Percentiles rank a stretch among this genome's conserved stretches.
phyloP scores from a whole-genome alignment of 2,329 filamentous ascomycete species.

The Canariomyces notabilis region DNA sequence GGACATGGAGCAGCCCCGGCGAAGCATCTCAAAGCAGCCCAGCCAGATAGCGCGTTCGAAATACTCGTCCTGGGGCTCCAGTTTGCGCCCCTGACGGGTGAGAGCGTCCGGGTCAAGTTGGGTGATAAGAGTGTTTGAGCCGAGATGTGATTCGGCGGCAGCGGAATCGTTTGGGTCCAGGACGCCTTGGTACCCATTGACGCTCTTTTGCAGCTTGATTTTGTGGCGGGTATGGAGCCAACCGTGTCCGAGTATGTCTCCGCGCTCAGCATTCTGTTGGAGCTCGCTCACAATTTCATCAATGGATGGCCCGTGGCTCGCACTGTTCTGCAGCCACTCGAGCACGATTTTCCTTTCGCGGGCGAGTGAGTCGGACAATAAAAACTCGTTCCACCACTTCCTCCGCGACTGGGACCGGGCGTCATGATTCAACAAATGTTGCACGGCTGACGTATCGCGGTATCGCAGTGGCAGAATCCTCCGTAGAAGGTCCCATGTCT shows the following conservation, averaged over 20 bases:
- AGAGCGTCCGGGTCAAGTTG: constrained; percentile 88
- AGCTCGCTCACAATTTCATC: constrained; percentile 71
- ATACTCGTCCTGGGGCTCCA: constrained; percentile 79
- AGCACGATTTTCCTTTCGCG: constrained; percentile 75
- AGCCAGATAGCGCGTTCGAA: constrained; percentile 90
- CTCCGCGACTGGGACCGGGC: constrained; percentile 24
- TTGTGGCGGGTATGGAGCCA: constrained; percentile 88
- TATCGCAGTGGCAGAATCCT: constrained; percentile 69
- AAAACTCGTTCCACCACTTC: constrained; percentile 63
- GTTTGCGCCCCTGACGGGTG: constrained; percentile 68
- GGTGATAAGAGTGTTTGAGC: constrained; percentile 62
- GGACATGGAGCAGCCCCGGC: constrained; percentile 69
- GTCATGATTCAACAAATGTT: constrained; percentile 19
- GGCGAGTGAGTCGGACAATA: constrained; percentile 66
- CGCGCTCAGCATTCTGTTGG: constrained; percentile 69
- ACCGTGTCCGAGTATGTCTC: constrained; percentile 77
- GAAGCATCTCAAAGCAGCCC: constrained; percentile 88
- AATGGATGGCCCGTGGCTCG: constrained; percentile 65
- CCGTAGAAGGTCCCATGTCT: constrained; percentile 83
- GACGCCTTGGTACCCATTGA: constrained; percentile 61
- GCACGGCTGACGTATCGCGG: constrained; percentile 36
- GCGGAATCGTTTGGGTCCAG: constrained; percentile 58
- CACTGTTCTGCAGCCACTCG: constrained; percentile 79
- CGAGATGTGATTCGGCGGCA: constrained; percentile 52
- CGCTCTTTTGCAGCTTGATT: constrained; percentile 83